Percentiles rank a stretch among this genome's conserved stretches.
phyloP scores from a whole-genome alignment of 495 filamentous ascomycete species.

The Penicillium taxi region DNA sequence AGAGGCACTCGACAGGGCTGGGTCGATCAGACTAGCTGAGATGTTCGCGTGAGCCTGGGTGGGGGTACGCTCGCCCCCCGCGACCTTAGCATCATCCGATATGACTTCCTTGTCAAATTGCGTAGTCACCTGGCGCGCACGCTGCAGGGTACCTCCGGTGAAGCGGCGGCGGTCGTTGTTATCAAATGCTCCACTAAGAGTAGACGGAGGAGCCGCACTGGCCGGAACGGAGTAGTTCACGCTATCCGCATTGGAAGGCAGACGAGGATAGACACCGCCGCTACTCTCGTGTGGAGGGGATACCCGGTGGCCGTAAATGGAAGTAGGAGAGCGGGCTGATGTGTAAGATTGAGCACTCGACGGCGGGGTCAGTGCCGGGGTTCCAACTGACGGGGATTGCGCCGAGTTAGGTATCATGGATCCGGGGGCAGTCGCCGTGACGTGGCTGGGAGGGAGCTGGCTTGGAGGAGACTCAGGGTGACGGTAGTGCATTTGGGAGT shows the following conservation, averaged over 20 bases:
- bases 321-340: conserved; percentile 75
- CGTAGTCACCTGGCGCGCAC: conserved; percentile 46
- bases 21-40: conserved; percentile 47
- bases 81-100: conserved; percentile 43
- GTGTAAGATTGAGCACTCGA: conserved; percentile 81
- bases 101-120: conserved; percentile 34
- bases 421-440: conserved; percentile 48
- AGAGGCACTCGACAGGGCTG: conserved; percentile 36
- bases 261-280: conserved; percentile 71
- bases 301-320: conserved; percentile 52
- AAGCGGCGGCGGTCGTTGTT: conserved; percentile 74
- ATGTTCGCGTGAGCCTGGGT: conserved; percentile 36
- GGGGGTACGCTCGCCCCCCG: conserved; percentile 39
- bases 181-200: conserved; percentile 75
- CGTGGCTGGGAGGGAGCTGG: conserved; percentile 47
- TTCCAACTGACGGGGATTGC: conserved; percentile 48
- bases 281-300: conserved; percentile 57
- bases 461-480: conserved; percentile 63
- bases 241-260: conserved; percentile 60
- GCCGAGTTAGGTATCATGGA: conserved; percentile 52
- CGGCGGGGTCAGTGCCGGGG: conserved; percentile 82
- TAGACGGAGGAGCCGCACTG: conserved; percentile 63
- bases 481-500: conserved; percentile 53
- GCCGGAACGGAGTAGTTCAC: conserved; percentile 53
- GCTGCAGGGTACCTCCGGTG: conserved; percentile 81